Evolutionary conservation across 495 filamentous ascomycete species (phyloP), one percentile per base, ranked within the genome.

Genomic region (Stereocaulon alpinum): DNA sequence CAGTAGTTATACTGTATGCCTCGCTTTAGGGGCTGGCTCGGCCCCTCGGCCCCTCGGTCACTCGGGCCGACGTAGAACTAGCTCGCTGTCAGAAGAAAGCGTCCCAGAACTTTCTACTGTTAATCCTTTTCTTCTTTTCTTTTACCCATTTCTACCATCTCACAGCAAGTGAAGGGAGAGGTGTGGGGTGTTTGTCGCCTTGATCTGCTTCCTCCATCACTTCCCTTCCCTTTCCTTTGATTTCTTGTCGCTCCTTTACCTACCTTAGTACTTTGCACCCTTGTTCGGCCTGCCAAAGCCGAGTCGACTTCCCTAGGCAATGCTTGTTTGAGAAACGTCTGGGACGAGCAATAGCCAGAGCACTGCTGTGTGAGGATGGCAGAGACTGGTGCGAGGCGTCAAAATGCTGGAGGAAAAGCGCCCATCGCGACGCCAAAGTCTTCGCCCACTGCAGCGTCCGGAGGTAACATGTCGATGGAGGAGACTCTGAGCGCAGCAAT

Each of bases 401-500:
- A 78, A 63, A 66, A 61, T 63, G 66, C 68, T 24, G 71, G 69
- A 64, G 70, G 66, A 34, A 80, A 74, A 67, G 64, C 66, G 44
- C 68, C 73, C 58, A 59, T 64, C 48, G 63, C 54, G 20, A 63
- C 61, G 41, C 65, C 60, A 6, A 62, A 63, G 20, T 34, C 57
- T 47, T 27, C 40, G 27, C 70, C 40, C 29, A 48, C 30, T 34
- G 40, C 52, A 22, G 52, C 37, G 53, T 18, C 54, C 14, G 18
- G 9, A 34, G 55, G 76, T 48, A 61, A 69, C 43, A 68, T 76
- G 34, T 72, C 77, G 58, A 59, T 76, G 62, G 76, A 81, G 51
- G 69, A 67, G 55, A 72, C 74, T 43, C 70, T 80, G 69, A 77
- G 72, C 66, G 72, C 71, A 65, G 74, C 73, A 56, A 76, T 80